Evolutionary conservation across 2,329 filamentous ascomycete genomes (phyloP), one percentile per base, ranked within the genome.

Genomic region (Chrysoporthe austroafricana): DNA sequence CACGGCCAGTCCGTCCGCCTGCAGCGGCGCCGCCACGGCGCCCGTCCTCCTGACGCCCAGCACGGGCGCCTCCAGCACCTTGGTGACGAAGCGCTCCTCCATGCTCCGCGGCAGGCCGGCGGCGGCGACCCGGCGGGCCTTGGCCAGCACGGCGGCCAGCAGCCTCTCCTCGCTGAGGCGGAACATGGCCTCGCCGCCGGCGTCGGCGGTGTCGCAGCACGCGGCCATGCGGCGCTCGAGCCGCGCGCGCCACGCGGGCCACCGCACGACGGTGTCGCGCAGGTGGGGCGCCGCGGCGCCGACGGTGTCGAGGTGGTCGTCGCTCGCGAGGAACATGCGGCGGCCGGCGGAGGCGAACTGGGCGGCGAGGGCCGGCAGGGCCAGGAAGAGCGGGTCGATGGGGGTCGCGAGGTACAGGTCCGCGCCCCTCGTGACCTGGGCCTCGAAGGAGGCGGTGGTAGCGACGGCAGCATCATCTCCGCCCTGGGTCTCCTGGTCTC

Each of bases 181-280:
- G 78, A 91, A 97, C 92, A 97, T 93, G 65, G 81, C 87, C 77
- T 97, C 94, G 69, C 92, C 92, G 16, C 91, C 92, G 0, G 91
- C 92, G 44, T 96, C 91, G 13, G 96, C 91, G 0, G 86, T 90
- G 73, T 97, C 94, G 78, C 94, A 97, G 5, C 96, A 84, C 1
- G 82, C 84, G 1, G 82, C 84, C 80, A 97, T 89, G 46, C 93
- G 85, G 13, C 83, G 78, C 74, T 92, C 88, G 0, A 96, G 76
- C 43, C 84, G 79, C 2, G 71, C 77, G 69, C 82, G 84, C 74
- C 82, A 81, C 67, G 80, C 79, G 64, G 74, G 77, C 75, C 81
- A 83, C 56, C 79, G 77, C 16, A 68, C 63, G 60, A 92, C 72
- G 1, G 93, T 79, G 58, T 85, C 81, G 14, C 81, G 81, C 46